Conservation (phyloP, 257 asterid genomes). For the Fraxinus anomala region DNA sequence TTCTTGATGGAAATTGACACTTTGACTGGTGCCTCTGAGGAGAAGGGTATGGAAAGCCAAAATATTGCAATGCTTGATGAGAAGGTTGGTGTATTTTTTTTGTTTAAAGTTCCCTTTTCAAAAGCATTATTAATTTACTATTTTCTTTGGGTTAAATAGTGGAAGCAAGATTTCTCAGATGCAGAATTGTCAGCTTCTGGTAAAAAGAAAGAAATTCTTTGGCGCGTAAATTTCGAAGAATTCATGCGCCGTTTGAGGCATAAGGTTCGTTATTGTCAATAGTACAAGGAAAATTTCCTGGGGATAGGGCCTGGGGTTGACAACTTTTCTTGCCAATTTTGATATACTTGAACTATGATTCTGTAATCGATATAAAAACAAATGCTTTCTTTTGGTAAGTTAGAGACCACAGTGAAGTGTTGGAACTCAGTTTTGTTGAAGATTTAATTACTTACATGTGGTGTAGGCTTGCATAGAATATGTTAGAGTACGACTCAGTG, state of each 20-base stretch:
- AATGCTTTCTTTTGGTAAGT: too few species aligned
- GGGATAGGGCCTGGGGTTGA: neutral
- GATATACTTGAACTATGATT: too few species aligned
- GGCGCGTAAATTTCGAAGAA: constrained; percentile 94
- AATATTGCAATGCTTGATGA: constrained; percentile 34
- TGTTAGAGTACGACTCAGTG: constrained; percentile 49
- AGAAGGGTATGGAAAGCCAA: constrained; percentile 37
- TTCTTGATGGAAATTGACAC: constrained; percentile 53
- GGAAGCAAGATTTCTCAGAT: constrained; percentile 57
- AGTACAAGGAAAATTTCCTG: constrained; percentile 4
- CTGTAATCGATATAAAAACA: too few species aligned
- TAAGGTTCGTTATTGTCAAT: constrained; percentile 52
- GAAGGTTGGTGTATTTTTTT: constrained; percentile 59
- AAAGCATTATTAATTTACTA: constrained; percentile 26
- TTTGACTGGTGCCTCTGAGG: constrained; percentile 43
- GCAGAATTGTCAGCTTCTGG: constrained; percentile 41
- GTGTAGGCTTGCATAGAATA: constrained; percentile 67
- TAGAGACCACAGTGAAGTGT: too few species aligned
- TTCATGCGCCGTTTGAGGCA: constrained; percentile 59
- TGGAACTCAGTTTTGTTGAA: neutral
- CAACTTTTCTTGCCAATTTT: too few species aligned
- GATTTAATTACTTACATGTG: constrained; percentile 1
- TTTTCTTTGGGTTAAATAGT: constrained; percentile 43
- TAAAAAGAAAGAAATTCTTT: constrained; percentile 64
- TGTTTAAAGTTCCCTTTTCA: constrained; percentile 15